Evolutionary conservation across 2,329 filamentous ascomycete genomes (phyloP), one percentile per base, ranked within the genome.

Genomic region (Dactylonectria estremocensis): DNA sequence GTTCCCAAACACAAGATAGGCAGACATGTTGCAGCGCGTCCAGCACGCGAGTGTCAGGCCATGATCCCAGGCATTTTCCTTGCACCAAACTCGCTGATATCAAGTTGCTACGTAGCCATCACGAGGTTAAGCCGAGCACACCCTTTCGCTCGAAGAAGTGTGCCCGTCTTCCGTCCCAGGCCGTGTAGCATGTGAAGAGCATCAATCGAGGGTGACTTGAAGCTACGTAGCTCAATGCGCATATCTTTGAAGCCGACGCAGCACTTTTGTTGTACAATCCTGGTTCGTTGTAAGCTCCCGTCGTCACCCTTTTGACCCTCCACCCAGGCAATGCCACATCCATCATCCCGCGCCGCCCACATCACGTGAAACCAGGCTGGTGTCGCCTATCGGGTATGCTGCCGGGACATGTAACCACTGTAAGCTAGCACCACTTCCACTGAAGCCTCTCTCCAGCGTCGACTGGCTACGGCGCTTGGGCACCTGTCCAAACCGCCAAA

Each of bases 321-420:
- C 20, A 52, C 49, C 28, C 35, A 37, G 20, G n/a, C 50, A 52
- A 49, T 61, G 56, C 58, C 10, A 40, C 40, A 14, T 35, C 14
- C 24, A 9, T 33, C 40, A 14, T 50, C 37, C 20, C 43, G 49
- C 53, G 65, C 57, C 24, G 65, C 57, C 24, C 16, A 53, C 68
- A 73, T 76, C 74, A 76, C 74, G 74, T 76, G 73, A 70, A 67
- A 35, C 24, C 53, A 22, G 28, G 24, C 24, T 22, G 11, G 49
- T n/a, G 35, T 57, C 61, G 67, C 72, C 69, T 76, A 76, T 75
- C 74, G 66, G 69, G 46, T 66, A 24, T 50, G 49, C 60, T 70
- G 31, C 67, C 61, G 62, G 64, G 59, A 66, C 64, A 76, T 72
- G 69, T 75, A 75, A 70, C 71, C 71, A 73, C 70, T 75, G 65